phyloP scores from a whole-genome alignment of 1,284 basidiomycete species.

The Austroboletus olivaceoglutinosus region DNA sequence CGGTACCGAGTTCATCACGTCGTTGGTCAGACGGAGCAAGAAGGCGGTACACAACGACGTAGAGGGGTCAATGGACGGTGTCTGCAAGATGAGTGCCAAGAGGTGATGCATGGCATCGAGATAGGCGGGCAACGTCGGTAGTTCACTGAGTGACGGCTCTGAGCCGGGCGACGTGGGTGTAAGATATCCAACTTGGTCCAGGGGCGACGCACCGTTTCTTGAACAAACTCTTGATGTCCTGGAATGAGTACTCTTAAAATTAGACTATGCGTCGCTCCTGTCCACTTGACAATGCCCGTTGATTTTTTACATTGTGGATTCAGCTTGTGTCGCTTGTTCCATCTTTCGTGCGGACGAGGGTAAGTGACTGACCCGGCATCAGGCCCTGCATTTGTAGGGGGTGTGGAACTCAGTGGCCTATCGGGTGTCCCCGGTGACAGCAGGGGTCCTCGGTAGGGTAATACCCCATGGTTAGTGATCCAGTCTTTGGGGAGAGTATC shows the following conservation, averaged over 20 bases:
- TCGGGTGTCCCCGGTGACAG: too few relatives aligned
- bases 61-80: conserved; percentile 68
- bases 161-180: conserved; percentile 36
- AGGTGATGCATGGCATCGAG: conserved; percentile 54
- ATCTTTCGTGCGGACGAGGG: too few relatives aligned
- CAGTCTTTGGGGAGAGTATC: too few relatives aligned
- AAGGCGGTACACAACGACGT: conserved; percentile 57
- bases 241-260: conserved; percentile 61
- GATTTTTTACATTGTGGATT: too few relatives aligned
- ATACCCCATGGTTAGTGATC: too few relatives aligned
- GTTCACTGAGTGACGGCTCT: conserved; percentile 47
- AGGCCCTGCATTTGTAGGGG: too few relatives aligned
- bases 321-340: too few relatives aligned
- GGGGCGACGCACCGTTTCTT: conserved; percentile 61
- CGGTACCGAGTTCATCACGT: conserved; percentile 54
- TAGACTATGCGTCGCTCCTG: conserved; percentile 66
- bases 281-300: conserved; percentile 37
- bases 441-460: too few relatives aligned
- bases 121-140: conserved; percentile 53
- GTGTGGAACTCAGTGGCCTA: too few relatives aligned
- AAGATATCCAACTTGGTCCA: not conserved
- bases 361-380: too few relatives aligned
- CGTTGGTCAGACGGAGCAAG: conserved; percentile 65
- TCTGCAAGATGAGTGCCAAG: conserved; percentile 61
- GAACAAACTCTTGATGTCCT: conserved; percentile 61